Evolutionary conservation across 2,329 filamentous ascomycete genomes (phyloP).

Genomic region (Beauveria sp.): DNA sequence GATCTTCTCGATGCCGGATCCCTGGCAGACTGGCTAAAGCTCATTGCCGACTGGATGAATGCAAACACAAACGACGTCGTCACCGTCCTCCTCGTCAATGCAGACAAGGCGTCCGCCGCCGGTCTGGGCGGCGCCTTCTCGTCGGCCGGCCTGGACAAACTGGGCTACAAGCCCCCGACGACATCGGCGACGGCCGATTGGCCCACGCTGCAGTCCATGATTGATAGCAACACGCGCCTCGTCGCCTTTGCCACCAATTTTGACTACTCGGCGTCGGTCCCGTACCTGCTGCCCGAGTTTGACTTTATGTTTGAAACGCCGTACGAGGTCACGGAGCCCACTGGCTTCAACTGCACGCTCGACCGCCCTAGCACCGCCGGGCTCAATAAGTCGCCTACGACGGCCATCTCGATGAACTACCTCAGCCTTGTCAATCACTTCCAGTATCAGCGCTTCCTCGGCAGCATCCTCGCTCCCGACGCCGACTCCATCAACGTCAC

Average conservation of each 20-base stretch:
- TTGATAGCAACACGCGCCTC: constrained; percentile 54
- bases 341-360: constrained; percentile 65
- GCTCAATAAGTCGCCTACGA: constrained; percentile 36
- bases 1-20: constrained; percentile 60
- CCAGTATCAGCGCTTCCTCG: constrained; percentile 50
- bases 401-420: constrained; percentile 49
- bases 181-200: constrained; percentile 41
- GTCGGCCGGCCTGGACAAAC: constrained; percentile 49
- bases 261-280: constrained; percentile 31
- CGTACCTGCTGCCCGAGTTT: constrained; percentile 59
- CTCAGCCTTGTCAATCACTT: constrained; percentile 79
- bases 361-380: constrained; percentile 47
- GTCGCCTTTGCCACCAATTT: constrained; percentile 61
- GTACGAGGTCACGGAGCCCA: constrained; percentile 54
- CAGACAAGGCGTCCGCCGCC: constrained; percentile 47
- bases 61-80: constrained; percentile 66
- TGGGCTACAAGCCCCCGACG: constrained; percentile 51
- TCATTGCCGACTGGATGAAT: constrained; percentile 63
- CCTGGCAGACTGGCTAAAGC: constrained; percentile 54
- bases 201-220: constrained; percentile 67
- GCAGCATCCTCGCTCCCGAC: constrained; percentile 54
- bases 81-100: constrained; percentile 67
- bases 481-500: constrained; percentile 53
- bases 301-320: constrained; percentile 64
- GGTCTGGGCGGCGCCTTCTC: constrained; percentile 49